Conservation (phyloP, 139 green algal species). For the Spirogloea muscicola region DNA sequence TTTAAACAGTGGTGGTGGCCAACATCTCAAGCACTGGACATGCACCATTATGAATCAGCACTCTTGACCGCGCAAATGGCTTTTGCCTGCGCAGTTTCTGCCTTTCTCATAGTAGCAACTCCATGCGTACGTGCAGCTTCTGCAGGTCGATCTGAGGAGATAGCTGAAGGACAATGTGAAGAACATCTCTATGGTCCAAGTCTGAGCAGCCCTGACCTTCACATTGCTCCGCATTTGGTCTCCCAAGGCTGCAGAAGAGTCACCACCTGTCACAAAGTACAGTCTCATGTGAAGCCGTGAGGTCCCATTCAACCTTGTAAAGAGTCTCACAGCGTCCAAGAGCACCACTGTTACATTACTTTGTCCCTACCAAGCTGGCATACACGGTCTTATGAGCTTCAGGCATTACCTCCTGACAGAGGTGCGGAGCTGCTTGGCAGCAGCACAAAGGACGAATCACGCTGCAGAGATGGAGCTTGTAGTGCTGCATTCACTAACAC, state of each 20-base stretch:
- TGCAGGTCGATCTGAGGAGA: not conserved
- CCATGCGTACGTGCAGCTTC: not conserved
- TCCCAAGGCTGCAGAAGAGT: slow-evolving; percentile 22
- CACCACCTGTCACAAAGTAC: slow-evolving; percentile 29
- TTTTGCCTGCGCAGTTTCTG: too few species aligned
- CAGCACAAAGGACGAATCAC: slow-evolving; percentile 38
- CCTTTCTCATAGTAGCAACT: not conserved
- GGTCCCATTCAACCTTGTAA: too few species aligned
- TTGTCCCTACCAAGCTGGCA: not conserved
- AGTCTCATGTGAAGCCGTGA: too few species aligned
- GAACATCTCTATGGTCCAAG: too few species aligned
- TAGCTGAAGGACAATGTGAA: not conserved
- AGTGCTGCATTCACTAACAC: too few species aligned
- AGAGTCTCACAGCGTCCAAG: too few species aligned
- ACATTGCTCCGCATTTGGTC: slow-evolving; percentile 15
- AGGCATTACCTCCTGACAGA: not conserved
- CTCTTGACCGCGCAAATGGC: too few species aligned
- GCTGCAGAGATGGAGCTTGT: slow-evolving; percentile 33
- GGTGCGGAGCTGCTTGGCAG: slow-evolving; percentile 8
- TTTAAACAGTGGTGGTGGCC: too few species aligned
- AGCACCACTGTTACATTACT: not conserved
- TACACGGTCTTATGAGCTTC: not conserved
- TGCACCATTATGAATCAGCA: too few species aligned
- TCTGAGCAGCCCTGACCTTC: slow-evolving; percentile 14
- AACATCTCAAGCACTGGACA: too few species aligned